These are phyloP conservation scores for Penicillium sp. DNA, from an alignment of 2,329 filamentous ascomycete genomes.

Conservation along the genomic window DNA sequence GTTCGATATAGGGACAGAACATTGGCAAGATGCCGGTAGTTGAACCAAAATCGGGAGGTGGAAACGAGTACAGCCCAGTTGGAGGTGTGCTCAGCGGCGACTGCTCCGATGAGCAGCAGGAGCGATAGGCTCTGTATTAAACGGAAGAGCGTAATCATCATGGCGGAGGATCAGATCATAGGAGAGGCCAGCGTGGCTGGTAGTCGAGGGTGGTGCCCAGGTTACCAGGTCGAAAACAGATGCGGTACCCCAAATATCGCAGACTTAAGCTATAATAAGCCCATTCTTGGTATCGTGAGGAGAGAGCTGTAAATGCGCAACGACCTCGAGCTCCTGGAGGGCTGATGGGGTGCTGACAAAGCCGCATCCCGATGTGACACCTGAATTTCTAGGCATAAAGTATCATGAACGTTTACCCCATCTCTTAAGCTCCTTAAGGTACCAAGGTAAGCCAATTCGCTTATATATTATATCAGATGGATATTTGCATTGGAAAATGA, in stretches of 20 bases:
- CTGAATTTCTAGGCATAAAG: constrained; percentile 3
- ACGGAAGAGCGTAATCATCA: constrained; percentile 26
- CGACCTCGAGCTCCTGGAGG: not conserved
- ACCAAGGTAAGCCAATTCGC: too few relatives aligned
- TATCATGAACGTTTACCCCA: not conserved
- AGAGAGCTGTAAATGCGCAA: constrained; percentile 1
- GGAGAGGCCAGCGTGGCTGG: not conserved
- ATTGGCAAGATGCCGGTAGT: constrained; percentile 97
- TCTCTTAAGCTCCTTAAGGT: too few relatives aligned
- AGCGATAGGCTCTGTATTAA: constrained; percentile 25
- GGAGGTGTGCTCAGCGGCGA: constrained; percentile 65
- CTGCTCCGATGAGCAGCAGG: constrained; percentile 17
- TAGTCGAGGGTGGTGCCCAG: not conserved
- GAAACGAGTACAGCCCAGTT: constrained; percentile 99
- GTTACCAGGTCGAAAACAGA: not conserved
- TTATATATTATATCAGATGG: too few relatives aligned
- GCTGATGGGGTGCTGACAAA: not conserved
- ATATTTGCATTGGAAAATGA: too few relatives aligned
- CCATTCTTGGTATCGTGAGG: constrained; percentile 4
- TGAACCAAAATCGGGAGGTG: constrained; percentile 99
- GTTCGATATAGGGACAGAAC: constrained; percentile 96
- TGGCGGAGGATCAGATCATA: constrained; percentile 8
- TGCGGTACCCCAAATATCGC: not conserved
- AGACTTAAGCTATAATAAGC: constrained; percentile 3
- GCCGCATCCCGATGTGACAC: constrained; percentile 2